Base-by-base conservation (phyloP, 306 rosid genomes). In the Prosopis cineraria region DNA sequence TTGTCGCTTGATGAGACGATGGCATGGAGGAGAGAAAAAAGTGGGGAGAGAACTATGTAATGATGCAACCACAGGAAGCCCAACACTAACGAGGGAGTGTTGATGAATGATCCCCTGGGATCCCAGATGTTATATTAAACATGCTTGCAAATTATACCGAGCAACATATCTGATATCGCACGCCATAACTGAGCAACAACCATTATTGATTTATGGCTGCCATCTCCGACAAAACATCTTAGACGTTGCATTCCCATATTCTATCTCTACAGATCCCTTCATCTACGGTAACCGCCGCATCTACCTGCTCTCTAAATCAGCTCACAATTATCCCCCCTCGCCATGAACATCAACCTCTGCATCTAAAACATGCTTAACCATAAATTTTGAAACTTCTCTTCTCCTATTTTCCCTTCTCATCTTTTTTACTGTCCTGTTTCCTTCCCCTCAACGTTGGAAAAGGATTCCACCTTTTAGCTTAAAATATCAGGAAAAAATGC, bases 371-470 rank as follows among this genome's bases (percentile, higher is more conserved):
- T 11, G 52, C 66, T 55, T 70, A 75, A 27, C 25, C 58, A 72
- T 76, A 30, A 75, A 55, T 75, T 71, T 56, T 20, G 33, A 56
- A 40, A 45, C 45, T 25, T 17, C 56, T 78, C 79, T 29, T 45
- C 52, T 7, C 20, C n/a, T 14, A 45, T 16, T 80, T 58, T 12
- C 72, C 78, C 78, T 53, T 75, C 41, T 9, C 31, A 50, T 10
- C 75, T 47, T 62, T 59, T 33, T 36, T 59, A 31, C 9, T 8
- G 22, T 6, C 75, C 31, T 79, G 47, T 75, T 33, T 79, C 40
- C 45, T 29, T 72, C 70, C 76, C 68, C 56, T 40, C 64, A 84
- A 76, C 63, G 77, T 24, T 17, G 56, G 9, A 44, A 44, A 44
- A 44, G 4, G 17, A 44, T 44, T 40, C 3, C 48, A 12, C 48